phyloP scores from a whole-genome alignment of 164 flowering plant genomes.

The Tinospora cordifolia region DNA sequence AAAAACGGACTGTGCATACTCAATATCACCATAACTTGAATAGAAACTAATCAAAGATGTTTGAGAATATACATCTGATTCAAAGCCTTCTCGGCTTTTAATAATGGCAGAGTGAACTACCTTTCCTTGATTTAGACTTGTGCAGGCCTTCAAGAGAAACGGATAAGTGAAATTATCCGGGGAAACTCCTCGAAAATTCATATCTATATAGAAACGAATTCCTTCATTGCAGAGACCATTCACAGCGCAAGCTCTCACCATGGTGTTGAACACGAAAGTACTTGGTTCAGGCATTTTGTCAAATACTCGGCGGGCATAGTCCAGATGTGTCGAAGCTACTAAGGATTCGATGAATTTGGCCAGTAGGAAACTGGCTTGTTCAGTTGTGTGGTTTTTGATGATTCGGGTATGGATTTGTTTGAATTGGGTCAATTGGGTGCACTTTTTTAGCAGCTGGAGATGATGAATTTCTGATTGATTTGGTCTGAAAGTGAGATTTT shows the following conservation, averaged over 20 bases:
- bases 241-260: slow-evolving; percentile 17
- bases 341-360: slow-evolving; percentile 14
- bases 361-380: slow-evolving; percentile 15
- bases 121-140: slow-evolving; percentile 9
- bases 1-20: slow-evolving; percentile 16
- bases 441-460: slow-evolving; percentile 18
- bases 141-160: slow-evolving; percentile 17
- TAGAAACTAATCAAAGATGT: slow-evolving; percentile 23
- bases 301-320: slow-evolving; percentile 20
- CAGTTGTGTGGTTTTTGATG: slow-evolving; percentile 18
- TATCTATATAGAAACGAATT: slow-evolving; percentile 14
- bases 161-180: slow-evolving; percentile 25
- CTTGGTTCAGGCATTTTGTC: slow-evolving; percentile 17
- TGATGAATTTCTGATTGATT: slow-evolving; percentile 7
- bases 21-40: slow-evolving; percentile 13
- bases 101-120: no score
- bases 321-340: slow-evolving; percentile 11
- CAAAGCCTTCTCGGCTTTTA: slow-evolving; percentile 10
- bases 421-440: slow-evolving; percentile 17
- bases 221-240: slow-evolving; percentile 7
- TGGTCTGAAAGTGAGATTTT: not conserved
- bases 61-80: not conserved
- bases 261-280: slow-evolving; percentile 21
- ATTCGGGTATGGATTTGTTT: slow-evolving; percentile 21
- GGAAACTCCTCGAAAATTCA: slow-evolving; percentile 12